A percentile compares a stretch with the other conserved stretches of the same genome.
Evolutionary conservation across 2,329 filamentous ascomycete genomes (phyloP).

Genomic region (Aspergillus tamarii): DNA sequence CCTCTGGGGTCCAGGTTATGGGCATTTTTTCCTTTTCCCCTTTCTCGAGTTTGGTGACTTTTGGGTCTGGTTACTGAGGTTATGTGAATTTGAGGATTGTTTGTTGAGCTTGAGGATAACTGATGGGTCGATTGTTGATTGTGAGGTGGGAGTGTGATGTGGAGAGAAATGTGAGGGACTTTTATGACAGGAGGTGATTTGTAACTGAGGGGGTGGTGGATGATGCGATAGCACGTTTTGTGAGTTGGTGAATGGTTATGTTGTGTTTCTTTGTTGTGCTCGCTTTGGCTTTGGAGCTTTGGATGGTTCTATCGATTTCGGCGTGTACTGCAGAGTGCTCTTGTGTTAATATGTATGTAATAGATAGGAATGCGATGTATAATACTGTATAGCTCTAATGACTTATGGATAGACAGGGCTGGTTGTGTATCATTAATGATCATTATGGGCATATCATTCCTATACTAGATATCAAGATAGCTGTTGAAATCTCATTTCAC

Average conservation of each 20-base stretch:
- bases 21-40: neutral
- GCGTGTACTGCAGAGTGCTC: neutral
- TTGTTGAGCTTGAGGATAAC: neutral
- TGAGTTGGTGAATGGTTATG: neutral
- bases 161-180: neutral
- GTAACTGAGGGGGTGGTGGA: neutral
- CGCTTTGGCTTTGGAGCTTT: neutral
- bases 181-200: neutral
- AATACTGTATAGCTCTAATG: fast-evolving
- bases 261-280: neutral
- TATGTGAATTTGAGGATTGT: neutral
- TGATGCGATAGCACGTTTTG: neutral
- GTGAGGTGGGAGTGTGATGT: neutral
- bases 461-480: neutral
- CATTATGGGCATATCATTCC: neutral
- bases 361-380: neutral
- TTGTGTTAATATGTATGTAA: neutral
- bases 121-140: neutral
- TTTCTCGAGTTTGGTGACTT: no score
- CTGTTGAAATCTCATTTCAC: neutral
- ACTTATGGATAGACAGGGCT: neutral
- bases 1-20: neutral
- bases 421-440: neutral
- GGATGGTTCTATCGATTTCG: neutral
- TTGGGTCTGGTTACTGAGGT: no score